Conservation (phyloP, 2,329 filamentous ascomycete genomes). For the Botrytis hyacinthi region DNA sequence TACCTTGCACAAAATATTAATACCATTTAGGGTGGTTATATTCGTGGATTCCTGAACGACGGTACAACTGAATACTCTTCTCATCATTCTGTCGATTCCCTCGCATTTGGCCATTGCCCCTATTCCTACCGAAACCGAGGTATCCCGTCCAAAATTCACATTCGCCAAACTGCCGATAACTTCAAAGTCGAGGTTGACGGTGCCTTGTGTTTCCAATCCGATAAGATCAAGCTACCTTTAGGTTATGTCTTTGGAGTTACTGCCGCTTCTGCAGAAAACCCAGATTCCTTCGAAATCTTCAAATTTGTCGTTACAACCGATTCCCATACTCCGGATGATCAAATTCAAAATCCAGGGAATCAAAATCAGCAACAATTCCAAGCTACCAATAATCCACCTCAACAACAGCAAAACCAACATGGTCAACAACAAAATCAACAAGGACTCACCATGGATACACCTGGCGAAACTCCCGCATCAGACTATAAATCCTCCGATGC, state of each 20-base stretch:
- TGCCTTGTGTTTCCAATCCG: constrained; percentile 76
- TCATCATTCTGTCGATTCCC: constrained; percentile 73
- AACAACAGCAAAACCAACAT: constrained; percentile 38
- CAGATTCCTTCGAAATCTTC: constrained; percentile 92
- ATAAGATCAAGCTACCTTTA: constrained; percentile 72
- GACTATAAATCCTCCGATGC: constrained; percentile 47
- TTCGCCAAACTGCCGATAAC: constrained; percentile 62
- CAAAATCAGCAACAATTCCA: constrained; percentile 21
- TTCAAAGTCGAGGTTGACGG: constrained; percentile 83
- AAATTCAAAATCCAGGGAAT: constrained; percentile 26
- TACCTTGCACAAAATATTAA: not conserved
- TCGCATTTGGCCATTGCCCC: constrained; percentile 91
- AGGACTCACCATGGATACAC: constrained; percentile 38
- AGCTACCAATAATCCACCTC: constrained; percentile 30
- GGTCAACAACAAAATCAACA: constrained; percentile 14
- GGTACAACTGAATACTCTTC: constrained; percentile 75
- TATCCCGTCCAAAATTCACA: constrained; percentile 72
- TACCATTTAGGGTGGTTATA: constrained; percentile 61
- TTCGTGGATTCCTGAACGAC: constrained; percentile 93
- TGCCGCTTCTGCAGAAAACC: constrained; percentile 83
- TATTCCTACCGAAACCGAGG: constrained; percentile 91
- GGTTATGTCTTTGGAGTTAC: constrained; percentile 86
- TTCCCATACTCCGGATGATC: constrained; percentile 38
- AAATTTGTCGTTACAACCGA: constrained; percentile 74
- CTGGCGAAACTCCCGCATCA: constrained; percentile 42